A percentile compares a stretch with the other conserved stretches of the same genome.
Conservation (phyloP, 495 filamentous ascomycete species). For the Penicillium macrosclerotiorum region DNA sequence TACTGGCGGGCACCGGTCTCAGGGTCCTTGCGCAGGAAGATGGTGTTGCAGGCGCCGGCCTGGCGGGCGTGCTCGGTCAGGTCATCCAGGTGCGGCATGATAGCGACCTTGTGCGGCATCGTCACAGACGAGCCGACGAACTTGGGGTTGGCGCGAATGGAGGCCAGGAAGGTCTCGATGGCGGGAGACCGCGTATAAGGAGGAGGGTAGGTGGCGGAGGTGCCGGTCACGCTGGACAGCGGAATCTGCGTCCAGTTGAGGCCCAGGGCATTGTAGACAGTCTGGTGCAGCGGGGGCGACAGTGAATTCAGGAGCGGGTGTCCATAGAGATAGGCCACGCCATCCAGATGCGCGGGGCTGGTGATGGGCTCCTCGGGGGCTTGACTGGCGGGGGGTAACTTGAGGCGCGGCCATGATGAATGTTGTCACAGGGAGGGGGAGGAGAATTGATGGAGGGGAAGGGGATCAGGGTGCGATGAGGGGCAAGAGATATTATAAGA, state of each 20-base stretch:
- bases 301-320: constrained; percentile 65
- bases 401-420: constrained; percentile 22
- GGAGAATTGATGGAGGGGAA: background rate
- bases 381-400: constrained; percentile 10
- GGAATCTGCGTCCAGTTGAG: constrained; percentile 62
- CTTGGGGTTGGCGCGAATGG: constrained; percentile 46
- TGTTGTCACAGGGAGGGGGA: background rate
- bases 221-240: constrained; percentile 38
- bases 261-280: constrained; percentile 56
- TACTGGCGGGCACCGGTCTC: constrained; percentile 40
- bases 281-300: constrained; percentile 66
- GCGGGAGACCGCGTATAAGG: constrained; percentile 38
- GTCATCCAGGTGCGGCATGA: constrained; percentile 65
- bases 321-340: constrained; percentile 47
- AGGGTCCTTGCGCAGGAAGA: constrained; percentile 55
- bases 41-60: constrained; percentile 72
- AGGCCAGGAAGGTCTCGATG: constrained; percentile 50
- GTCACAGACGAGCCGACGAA: constrained; percentile 67
- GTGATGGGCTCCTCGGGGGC: constrained; percentile 38
- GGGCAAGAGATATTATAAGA: constrained; percentile 7
- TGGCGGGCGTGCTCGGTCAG: constrained; percentile 64
- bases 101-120: constrained; percentile 73
- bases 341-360: constrained; percentile 34
- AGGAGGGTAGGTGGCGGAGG: constrained; percentile 34
- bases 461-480: background rate